Evolutionary conservation across 306 rosid genomes (phyloP).

Genomic region (Cucurbita ficifolia): DNA sequence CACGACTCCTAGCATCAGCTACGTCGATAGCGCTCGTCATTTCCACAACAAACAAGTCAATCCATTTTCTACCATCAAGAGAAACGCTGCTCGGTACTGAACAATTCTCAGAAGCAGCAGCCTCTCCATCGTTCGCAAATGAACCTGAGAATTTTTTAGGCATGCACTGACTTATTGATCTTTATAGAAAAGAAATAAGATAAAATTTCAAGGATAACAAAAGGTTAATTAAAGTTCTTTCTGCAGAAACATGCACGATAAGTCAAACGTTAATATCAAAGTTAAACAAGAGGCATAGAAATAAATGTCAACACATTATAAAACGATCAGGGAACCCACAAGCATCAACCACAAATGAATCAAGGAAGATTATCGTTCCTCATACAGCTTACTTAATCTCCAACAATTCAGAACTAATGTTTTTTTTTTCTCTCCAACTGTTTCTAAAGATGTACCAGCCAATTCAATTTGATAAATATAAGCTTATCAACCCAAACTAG

Average conservation of each 20-base stretch:
- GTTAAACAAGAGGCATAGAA: too few species aligned
- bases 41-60: conserved; percentile 73
- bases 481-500: neutral
- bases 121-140: conserved; percentile 21
- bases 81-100: conserved; percentile 40
- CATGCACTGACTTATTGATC: neutral
- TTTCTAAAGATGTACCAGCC: neutral
- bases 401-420: too few species aligned
- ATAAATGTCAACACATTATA: too few species aligned
- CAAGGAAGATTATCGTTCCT: too few species aligned
- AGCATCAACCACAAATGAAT: too few species aligned
- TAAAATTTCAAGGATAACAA: too few species aligned
- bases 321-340: too few species aligned
- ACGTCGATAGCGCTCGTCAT: conserved; percentile 58
- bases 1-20: conserved; percentile 81
- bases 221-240: too few species aligned
- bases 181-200: neutral
- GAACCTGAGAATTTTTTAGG: conserved; percentile 24
- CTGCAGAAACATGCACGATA: too few species aligned
- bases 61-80: conserved; percentile 77
- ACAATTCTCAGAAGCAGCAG: conserved; percentile 26
- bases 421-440: too few species aligned
- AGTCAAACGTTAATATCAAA: neutral
- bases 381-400: too few species aligned
- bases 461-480: neutral